Evolutionary conservation across 2,329 filamentous ascomycete genomes (phyloP).

Genomic region (Neurospora sp.): DNA sequence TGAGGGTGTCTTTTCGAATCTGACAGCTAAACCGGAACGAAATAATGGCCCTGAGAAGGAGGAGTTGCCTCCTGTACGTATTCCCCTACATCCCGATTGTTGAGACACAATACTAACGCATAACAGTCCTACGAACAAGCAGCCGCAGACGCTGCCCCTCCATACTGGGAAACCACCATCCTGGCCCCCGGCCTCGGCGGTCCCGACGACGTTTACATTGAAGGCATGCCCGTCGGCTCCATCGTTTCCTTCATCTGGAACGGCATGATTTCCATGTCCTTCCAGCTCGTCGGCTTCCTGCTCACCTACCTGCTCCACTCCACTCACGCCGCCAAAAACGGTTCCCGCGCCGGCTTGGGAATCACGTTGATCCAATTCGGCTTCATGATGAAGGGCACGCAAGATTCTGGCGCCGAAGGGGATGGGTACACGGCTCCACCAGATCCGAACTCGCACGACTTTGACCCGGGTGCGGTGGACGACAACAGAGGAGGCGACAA

Average conservation of each 20-base stretch:
- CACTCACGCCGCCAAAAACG: slow-evolving; percentile 95
- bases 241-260: slow-evolving; percentile 87
- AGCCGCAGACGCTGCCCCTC: slow-evolving; percentile 87
- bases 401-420: slow-evolving; percentile 30
- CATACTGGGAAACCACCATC: slow-evolving; percentile 99
- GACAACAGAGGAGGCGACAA: slow-evolving; percentile 26
- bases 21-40: slow-evolving; percentile 80
- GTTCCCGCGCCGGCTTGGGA: slow-evolving; percentile 84
- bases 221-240: slow-evolving; percentile 85
- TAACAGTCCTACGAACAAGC: slow-evolving; percentile 92
- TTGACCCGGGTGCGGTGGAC: slow-evolving; percentile 62
- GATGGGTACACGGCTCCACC: slow-evolving; percentile 60
- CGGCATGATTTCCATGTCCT: slow-evolving; percentile 93
- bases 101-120: slow-evolving; percentile 23
- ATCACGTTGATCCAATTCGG: slow-evolving; percentile 95
- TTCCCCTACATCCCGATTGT: background rate
- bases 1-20: slow-evolving; percentile 93
- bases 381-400: slow-evolving; percentile 76
- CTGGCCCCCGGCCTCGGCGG: slow-evolving; percentile 81
- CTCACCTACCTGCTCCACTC: slow-evolving; percentile 97
- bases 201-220: slow-evolving; percentile 92
- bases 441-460: slow-evolving; percentile 85
- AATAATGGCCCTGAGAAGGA: slow-evolving; percentile 67
- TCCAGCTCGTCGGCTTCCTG: slow-evolving; percentile 93
- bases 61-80: slow-evolving; percentile 81